These are phyloP conservation scores for Russula virescens DNA, from an alignment of 768 basidiomycete genomes.

Conservation along the genomic window DNA sequence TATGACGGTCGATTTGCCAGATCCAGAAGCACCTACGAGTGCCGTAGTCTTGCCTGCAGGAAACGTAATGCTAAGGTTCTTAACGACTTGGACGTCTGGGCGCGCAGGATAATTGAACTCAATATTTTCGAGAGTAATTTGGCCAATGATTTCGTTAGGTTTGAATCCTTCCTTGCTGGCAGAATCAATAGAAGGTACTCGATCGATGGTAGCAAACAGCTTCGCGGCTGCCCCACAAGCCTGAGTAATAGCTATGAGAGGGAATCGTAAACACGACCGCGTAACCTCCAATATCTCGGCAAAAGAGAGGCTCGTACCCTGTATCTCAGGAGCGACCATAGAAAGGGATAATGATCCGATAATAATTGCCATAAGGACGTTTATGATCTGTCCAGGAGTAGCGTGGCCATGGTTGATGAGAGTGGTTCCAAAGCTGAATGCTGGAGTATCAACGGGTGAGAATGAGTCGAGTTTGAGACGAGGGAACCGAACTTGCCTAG, in stretches of 20 bases:
- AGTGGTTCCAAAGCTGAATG: slow-evolving; percentile 83
- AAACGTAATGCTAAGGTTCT: slow-evolving; percentile 61
- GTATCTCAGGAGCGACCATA: slow-evolving; percentile 64
- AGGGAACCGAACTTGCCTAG: slow-evolving; percentile 39
- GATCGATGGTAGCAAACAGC: slow-evolving; percentile 82
- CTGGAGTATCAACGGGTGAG: slow-evolving; percentile 32
- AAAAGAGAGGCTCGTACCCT: slow-evolving; percentile 19
- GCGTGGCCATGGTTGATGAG: slow-evolving; percentile 59
- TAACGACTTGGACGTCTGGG: slow-evolving; percentile 70
- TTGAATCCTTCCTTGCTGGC: slow-evolving; percentile 58
- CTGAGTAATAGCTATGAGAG: slow-evolving; percentile 56
- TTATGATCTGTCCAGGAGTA: slow-evolving; percentile 64
- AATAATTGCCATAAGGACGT: slow-evolving; percentile 71
- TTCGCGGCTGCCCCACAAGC: slow-evolving; percentile 88
- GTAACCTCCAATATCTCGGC: not conserved
- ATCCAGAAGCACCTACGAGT: slow-evolving; percentile 38
- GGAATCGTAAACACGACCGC: slow-evolving; percentile 13
- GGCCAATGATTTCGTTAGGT: slow-evolving; percentile 60
- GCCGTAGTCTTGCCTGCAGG: slow-evolving; percentile 41
- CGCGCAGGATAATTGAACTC: slow-evolving; percentile 84
- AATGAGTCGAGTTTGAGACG: not conserved
- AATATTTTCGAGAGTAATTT: slow-evolving; percentile 66
- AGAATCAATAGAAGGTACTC: slow-evolving; percentile 84
- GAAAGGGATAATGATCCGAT: slow-evolving; percentile 86
- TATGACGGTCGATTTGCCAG: slow-evolving; percentile 39